These are phyloP conservation scores for Fusarium pseudonygamai DNA, from an alignment of 2,329 filamentous ascomycete genomes.

Conservation along the genomic window DNA sequence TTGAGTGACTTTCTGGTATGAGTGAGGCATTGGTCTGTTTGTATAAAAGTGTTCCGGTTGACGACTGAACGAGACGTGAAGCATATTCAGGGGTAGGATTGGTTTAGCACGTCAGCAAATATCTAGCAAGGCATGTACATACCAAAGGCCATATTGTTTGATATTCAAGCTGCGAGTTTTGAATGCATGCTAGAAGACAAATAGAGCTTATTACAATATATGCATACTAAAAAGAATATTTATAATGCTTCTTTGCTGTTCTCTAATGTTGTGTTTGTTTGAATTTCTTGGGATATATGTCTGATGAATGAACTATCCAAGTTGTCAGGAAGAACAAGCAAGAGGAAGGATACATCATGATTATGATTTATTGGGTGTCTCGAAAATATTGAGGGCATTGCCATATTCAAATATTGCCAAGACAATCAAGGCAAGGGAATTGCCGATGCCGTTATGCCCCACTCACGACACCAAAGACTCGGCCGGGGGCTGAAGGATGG, in stretches of 20 bases:
- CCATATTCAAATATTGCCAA: constrained; percentile 14
- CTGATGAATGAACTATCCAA: not conserved
- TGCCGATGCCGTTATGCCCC: constrained; percentile 33
- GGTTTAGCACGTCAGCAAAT: not conserved
- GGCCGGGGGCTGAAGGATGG: constrained; percentile 35
- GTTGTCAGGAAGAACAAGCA: not conserved
- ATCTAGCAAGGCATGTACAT: constrained; percentile 3
- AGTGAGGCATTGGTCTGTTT: not conserved
- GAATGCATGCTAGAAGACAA: not conserved
- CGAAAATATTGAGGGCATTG: not conserved
- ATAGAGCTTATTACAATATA: constrained; percentile 5
- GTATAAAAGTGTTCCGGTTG: not conserved
- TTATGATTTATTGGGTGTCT: not conserved
- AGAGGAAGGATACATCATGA: not conserved
- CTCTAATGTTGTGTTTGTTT: constrained; percentile 3
- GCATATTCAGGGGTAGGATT: not conserved
- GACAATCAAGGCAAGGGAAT: constrained; percentile 18
- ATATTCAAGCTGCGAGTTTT: not conserved
- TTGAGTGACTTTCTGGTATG: constrained; percentile 61
- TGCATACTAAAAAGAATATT: not conserved
- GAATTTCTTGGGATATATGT: constrained; percentile 10
- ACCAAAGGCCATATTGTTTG: not conserved
- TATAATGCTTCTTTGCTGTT: not conserved
- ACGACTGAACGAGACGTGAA: constrained; percentile 16
- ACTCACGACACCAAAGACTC: constrained; percentile 10